Evolutionary conservation across 2,329 filamentous ascomycete genomes (phyloP).

Genomic region (Orbilia javanica): DNA sequence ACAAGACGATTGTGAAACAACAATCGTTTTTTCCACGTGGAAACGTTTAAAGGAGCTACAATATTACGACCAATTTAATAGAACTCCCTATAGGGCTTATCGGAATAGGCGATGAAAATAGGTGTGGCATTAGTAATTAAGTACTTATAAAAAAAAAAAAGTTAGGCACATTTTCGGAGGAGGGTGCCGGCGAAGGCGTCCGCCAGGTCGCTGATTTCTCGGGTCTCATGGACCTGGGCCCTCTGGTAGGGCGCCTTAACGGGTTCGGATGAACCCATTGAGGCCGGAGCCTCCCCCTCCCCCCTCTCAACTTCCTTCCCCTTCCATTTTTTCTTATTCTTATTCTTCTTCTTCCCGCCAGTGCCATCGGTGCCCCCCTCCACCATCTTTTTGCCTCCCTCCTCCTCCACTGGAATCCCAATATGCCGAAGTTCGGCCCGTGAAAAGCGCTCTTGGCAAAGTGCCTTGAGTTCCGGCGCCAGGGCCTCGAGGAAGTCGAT

Average conservation of each 20-base stretch:
- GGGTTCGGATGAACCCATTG: not conserved
- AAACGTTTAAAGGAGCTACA: too few relatives aligned
- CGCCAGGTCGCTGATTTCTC: not conserved
- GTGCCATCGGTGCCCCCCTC: not conserved
- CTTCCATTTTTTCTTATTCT: not conserved
- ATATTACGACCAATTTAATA: too few relatives aligned
- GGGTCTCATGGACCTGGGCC: not conserved
- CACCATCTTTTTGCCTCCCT: not conserved
- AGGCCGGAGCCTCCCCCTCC: not conserved
- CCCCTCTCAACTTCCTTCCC: not conserved
- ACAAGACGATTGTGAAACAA: too few relatives aligned
- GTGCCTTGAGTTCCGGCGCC: slow-evolving; percentile 21
- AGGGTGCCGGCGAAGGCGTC: not conserved
- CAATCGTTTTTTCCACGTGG: too few relatives aligned
- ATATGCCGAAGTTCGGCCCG: not conserved
- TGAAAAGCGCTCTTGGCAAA: not conserved
- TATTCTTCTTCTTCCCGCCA: not conserved
- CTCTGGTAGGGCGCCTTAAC: not conserved
- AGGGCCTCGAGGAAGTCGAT: slow-evolving; percentile 15
- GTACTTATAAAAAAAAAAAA: not conserved
- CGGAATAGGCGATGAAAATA: too few relatives aligned
- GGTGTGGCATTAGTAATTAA: too few relatives aligned
- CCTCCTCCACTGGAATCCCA: not conserved
- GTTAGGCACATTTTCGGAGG: not conserved
- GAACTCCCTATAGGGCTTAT: too few relatives aligned